A percentile compares a stretch with the other conserved stretches of the same genome.
Evolutionary conservation across 2,329 filamentous ascomycete genomes (phyloP).

Genomic region (Arthrobotrys pseudoclavata): DNA sequence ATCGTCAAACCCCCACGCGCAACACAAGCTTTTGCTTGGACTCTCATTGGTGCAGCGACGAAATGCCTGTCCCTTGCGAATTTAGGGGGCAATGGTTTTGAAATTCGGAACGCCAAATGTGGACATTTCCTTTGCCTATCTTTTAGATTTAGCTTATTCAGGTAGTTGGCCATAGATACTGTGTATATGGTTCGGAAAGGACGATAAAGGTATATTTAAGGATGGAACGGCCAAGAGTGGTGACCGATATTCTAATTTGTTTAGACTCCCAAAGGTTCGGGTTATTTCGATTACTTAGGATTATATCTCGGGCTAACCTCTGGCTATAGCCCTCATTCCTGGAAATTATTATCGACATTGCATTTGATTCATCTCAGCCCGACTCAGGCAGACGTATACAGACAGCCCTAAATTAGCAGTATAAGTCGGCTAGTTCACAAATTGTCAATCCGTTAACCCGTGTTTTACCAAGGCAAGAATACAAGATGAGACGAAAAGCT

Average conservation of each 20-base stretch:
- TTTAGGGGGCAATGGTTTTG: constrained; percentile 16
- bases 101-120: constrained; percentile 14
- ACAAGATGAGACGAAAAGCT: constrained; percentile 7
- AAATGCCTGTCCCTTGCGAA: constrained; percentile 29
- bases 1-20: constrained; percentile 35
- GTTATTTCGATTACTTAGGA: background rate
- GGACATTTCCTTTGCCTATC: constrained; percentile 6
- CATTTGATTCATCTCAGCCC: constrained; percentile 18
- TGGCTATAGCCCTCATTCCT: background rate
- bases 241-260: constrained; percentile 2
- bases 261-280: background rate
- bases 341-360: background rate
- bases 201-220: constrained; percentile 22
- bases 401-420: background rate
- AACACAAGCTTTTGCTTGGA: constrained; percentile 36
- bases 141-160: constrained; percentile 15
- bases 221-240: constrained; percentile 24
- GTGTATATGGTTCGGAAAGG: constrained; percentile 10
- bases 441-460: constrained; percentile 3
- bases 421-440: background rate
- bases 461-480: constrained; percentile 17
- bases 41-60: constrained; percentile 18
- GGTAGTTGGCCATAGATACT: constrained; percentile 28
- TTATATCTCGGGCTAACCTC: background rate
- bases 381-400: background rate